Base-by-base conservation (phyloP, 371 early-diverging fungal species). In the Saksenaea oblongispora region DNA sequence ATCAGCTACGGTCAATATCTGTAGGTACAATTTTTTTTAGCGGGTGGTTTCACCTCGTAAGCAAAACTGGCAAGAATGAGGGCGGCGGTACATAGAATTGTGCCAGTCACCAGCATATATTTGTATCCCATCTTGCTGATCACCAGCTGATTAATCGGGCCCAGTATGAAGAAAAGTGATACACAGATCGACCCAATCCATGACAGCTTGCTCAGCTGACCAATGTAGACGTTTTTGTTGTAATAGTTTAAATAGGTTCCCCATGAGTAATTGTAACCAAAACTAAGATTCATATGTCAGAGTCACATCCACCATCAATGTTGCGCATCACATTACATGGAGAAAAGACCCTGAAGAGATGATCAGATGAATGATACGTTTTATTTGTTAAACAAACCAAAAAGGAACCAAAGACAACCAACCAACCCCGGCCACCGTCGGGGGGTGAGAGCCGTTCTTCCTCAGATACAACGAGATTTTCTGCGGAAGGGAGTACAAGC, bases 31-130 rank as follows among this genome's bases (percentile, higher is more conserved):
- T 18, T 10, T 0, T 2, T 17, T 10, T 3, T 9, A 7, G 10
- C 17, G 5, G n/a, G n/a, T 22, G 5, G n/a, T n/a, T n/a, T 58
- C 56, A 70, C 70, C 58, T 86, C 60, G n/a, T 72, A 75, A 26
- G 79, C 70, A 64, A 87, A 86, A 13, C 84, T 83, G 3, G 90
- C 90, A 11, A 89, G 64, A 26, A 90, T 74, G 1, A 89, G 75
- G 0, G 86, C 87, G n/a, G 80, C 69, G 2, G 85, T 78, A 27
- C 83, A 79, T 17, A 79, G 55, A 34, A 87, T 71, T 42, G 70
- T 69, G 7, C 83, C 86, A 22, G 80, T 69, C 41, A 67, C 75
- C 3, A 85, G 79, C 58, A 85, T 82, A 31, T 78, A 69, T 37
- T 79, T 79, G 63, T 84, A 80, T 1, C 89, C 89, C 53, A 78